Evolutionary conservation across 148 eudicot species (phyloP).

Genomic region (Vaccinium macrocarpon): DNA sequence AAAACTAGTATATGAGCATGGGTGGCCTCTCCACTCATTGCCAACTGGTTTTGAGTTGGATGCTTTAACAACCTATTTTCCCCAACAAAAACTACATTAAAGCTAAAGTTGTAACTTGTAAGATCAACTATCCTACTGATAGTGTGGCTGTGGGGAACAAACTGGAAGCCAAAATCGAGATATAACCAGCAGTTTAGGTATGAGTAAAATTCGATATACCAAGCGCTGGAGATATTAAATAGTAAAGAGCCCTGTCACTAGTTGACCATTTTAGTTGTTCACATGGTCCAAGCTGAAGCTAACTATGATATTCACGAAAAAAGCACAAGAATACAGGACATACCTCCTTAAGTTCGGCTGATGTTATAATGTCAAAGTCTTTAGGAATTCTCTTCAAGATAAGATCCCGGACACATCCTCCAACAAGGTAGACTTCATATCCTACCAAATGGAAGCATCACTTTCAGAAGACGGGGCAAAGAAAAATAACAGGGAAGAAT

Average conservation of each 20-base stretch:
- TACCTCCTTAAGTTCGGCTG: constrained; percentile 78
- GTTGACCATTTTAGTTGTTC: neutral
- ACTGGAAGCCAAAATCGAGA: neutral
- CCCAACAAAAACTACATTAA: neutral
- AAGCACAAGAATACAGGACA: neutral
- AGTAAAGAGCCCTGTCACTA: neutral
- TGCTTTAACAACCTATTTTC: too few species aligned
- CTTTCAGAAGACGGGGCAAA: neutral
- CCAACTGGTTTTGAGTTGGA: too few species aligned
- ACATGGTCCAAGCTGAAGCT: neutral
- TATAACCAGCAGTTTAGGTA: neutral
- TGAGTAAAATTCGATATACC: neutral
- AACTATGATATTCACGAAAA: neutral
- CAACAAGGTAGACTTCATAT: constrained; percentile 91
- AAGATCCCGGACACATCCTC: constrained; percentile 96
- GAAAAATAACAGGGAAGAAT: neutral
- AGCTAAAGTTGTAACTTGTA: neutral
- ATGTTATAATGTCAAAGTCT: constrained; percentile 84
- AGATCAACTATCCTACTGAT: neutral
- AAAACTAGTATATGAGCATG: too few species aligned
- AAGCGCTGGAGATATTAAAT: neutral
- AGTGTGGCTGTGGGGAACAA: neutral
- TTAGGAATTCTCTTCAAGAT: constrained; percentile 74
- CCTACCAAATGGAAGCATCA: constrained; percentile 40
- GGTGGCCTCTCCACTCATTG: too few species aligned